These are phyloP conservation scores for Chalciporus pseudorubinellus DNA, from an alignment of 768 basidiomycete species.

Conservation along the genomic window DNA sequence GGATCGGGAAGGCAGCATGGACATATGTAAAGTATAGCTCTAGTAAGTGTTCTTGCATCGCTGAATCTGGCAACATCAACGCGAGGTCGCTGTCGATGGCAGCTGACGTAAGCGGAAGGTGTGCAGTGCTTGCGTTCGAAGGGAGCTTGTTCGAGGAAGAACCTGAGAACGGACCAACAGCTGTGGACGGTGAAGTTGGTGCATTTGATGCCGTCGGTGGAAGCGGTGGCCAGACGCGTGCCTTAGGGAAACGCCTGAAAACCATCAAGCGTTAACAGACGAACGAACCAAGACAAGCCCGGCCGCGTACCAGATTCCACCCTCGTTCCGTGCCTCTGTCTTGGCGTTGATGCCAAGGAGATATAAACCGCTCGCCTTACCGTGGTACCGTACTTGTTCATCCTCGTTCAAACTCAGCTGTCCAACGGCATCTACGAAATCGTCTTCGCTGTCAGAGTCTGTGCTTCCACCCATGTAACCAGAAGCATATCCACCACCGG, in stretches of 20 bases:
- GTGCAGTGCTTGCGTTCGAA: neutral
- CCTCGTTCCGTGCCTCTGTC: constrained; percentile 64
- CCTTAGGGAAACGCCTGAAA: constrained; percentile 76
- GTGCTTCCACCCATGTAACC: constrained; percentile 33
- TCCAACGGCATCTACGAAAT: constrained; percentile 70
- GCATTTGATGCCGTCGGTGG: constrained; percentile 27
- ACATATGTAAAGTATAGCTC: constrained; percentile 80
- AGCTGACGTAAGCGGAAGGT: constrained; percentile 22
- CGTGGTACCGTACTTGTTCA: constrained; percentile 81
- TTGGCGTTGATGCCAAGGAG: constrained; percentile 62
- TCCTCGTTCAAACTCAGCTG: constrained; percentile 89
- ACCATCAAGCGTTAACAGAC: constrained; percentile 13
- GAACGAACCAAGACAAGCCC: constrained; percentile 5
- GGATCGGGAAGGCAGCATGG: constrained; percentile 73
- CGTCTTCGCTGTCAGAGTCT: constrained; percentile 39
- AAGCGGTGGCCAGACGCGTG: constrained; percentile 83
- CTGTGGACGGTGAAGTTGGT: constrained; percentile 14
- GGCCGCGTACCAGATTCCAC: constrained; percentile 67
- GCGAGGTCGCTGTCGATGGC: constrained; percentile 38
- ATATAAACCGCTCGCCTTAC: constrained; percentile 79
- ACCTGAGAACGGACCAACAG: constrained; percentile 1
- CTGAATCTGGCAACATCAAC: constrained; percentile 50
- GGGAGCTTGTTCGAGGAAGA: constrained; percentile 5
- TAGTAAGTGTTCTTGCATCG: constrained; percentile 65
- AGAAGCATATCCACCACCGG: constrained; percentile 20